Evolutionary conservation across 75 land plant genomes (phyloP).

Genomic region (Cryptomeria japonica): DNA sequence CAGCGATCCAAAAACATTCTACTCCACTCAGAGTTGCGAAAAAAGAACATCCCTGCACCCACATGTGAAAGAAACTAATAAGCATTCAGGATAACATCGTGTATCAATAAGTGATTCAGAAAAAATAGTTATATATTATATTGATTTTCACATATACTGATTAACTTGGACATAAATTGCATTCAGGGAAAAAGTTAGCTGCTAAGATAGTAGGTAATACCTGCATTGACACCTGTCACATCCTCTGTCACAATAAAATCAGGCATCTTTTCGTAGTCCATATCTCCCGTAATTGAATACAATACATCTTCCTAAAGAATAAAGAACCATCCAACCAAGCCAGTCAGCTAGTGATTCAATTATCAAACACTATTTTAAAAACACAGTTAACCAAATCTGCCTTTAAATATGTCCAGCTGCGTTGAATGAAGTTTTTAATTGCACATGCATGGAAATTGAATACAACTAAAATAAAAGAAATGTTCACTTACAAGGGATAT

Average conservation of each 20-base stretch:
- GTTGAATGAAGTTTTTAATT: background rate
- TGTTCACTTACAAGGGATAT: conserved; percentile 26
- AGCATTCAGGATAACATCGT: background rate
- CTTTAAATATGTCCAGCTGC: background rate
- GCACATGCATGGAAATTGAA: background rate
- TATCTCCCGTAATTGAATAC: conserved; percentile 38
- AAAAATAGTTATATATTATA: background rate
- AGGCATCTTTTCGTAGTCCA: conserved; percentile 39
- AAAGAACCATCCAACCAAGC: background rate
- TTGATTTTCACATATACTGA: background rate
- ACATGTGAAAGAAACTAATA: background rate
- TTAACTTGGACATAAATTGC: background rate
- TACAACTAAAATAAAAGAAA: background rate
- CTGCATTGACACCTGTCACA: conserved; percentile 77
- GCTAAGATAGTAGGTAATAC: conserved; percentile 16
- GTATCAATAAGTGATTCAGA: background rate
- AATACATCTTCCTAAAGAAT: conserved; percentile 41
- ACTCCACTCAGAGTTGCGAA: conserved; percentile 67
- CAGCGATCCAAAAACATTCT: conserved; percentile 53
- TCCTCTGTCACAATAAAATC: conserved; percentile 72
- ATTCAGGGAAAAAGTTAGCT: background rate
- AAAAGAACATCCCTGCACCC: conserved; percentile 62
- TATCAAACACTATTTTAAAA: background rate
- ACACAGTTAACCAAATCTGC: background rate
- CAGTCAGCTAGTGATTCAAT: background rate